These are phyloP conservation scores for Prunus yedoensis DNA, from an alignment of 331 rosid genomes.

Conservation along the genomic window DNA sequence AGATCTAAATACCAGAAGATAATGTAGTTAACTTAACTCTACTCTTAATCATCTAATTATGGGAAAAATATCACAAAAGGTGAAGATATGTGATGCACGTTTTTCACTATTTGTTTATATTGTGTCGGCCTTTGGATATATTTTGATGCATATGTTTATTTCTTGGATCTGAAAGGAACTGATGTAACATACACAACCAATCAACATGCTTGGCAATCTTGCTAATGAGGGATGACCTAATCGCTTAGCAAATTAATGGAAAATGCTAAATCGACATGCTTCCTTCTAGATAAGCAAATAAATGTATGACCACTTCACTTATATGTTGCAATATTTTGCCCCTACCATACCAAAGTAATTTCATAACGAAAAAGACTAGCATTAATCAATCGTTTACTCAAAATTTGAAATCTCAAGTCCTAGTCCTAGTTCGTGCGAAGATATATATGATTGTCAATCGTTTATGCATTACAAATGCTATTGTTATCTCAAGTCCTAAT, in stretches of 20 bases:
- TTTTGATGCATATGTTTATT: not conserved
- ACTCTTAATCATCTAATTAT: not conserved
- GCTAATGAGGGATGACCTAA: not conserved
- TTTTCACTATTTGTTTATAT: conserved; percentile 7
- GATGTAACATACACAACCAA: conserved; percentile 2
- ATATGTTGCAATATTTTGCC: not conserved
- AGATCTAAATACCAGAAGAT: conserved; percentile 29
- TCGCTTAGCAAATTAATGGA: not conserved
- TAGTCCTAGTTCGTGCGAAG: rapidly evolving
- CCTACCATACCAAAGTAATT: not conserved
- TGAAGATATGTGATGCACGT: conserved; percentile 19
- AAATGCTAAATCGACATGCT: conserved; percentile 6
- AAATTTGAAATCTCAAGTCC: too few relatives aligned
- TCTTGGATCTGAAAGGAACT: conserved; percentile 19
- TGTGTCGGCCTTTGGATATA: not conserved
- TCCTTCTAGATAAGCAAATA: not conserved
- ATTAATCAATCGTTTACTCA: too few relatives aligned
- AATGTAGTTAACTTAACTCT: conserved; percentile 22
- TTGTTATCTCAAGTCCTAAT: rapidly evolving
- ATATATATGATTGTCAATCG: too few relatives aligned
- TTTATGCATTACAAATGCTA: too few relatives aligned
- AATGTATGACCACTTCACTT: not conserved
- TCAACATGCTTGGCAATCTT: not conserved
- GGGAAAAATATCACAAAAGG: not conserved
- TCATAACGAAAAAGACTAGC: too few relatives aligned